A percentile compares a stretch with the other conserved stretches of the same genome.
Conservation (phyloP, 2,329 filamentous ascomycete genomes). For the Mariannaea elegans region DNA sequence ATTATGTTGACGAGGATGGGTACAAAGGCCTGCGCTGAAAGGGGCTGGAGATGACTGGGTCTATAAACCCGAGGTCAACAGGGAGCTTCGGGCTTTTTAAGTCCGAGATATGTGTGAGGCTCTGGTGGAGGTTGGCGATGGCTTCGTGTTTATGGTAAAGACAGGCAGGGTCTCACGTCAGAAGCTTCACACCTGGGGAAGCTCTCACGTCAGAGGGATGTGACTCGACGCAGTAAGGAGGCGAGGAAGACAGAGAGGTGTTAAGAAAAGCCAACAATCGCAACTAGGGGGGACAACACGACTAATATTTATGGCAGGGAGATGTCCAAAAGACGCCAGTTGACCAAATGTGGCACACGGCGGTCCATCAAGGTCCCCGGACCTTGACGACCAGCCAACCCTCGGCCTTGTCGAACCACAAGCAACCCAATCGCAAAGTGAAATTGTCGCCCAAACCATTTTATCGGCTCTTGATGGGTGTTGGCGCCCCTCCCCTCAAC, state of each 20-base stretch:
- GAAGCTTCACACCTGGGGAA: conserved; percentile 7
- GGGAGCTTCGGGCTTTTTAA: neutral
- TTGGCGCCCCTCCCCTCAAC: conserved; percentile 18
- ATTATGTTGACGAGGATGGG: neutral
- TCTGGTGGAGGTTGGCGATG: conserved; percentile 16
- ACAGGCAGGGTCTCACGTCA: conserved; percentile 31
- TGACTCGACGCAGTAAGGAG: conserved; percentile 5
- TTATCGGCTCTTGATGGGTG: conserved; percentile 17
- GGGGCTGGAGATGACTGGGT: neutral
- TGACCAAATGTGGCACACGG: conserved; percentile 14
- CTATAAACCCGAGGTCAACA: neutral
- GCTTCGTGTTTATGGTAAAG: conserved; percentile 6
- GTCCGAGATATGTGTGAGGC: neutral
- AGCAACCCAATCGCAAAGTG: conserved; percentile 17
- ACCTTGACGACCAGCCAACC: conserved; percentile 28
- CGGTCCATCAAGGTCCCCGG: conserved; percentile 39
- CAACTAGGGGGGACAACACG: neutral
- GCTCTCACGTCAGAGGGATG: conserved; percentile 14
- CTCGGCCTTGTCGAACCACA: conserved; percentile 30
- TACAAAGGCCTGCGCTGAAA: neutral
- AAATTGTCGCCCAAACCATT: conserved; percentile 19
- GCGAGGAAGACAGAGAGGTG: conserved; percentile 24
- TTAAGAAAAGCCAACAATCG: neutral
- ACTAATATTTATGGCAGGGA: conserved; percentile 33
- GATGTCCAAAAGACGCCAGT: neutral